Evolutionary conservation across 208 protist species (phyloP).

Genomic region (Leishmania turanica): DNA sequence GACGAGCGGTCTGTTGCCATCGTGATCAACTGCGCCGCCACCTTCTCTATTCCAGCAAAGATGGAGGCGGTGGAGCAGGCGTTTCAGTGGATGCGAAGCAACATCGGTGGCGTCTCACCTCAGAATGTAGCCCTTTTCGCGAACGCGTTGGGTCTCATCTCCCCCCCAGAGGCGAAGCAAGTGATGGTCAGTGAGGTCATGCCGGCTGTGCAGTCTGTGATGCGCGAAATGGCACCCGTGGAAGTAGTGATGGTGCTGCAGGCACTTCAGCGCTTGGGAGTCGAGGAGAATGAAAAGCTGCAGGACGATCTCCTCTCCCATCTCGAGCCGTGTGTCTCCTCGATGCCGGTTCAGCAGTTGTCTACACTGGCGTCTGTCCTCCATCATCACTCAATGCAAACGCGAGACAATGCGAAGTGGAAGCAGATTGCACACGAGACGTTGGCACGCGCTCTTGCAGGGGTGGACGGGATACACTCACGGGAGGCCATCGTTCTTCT

Average conservation of each 20-base stretch:
- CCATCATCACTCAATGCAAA: conserved; percentile 33
- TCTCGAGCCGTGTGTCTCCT: conserved; percentile 50
- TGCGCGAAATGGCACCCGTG: conserved; percentile 74
- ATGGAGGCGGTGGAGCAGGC: conserved; percentile 57
- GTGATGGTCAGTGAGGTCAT: conserved; percentile 51
- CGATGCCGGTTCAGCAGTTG: conserved; percentile 74
- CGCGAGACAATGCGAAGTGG: conserved; percentile 44
- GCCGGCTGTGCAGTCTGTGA: conserved; percentile 46
- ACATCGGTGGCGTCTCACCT: conserved; percentile 60
- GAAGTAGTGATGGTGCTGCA: conserved; percentile 88
- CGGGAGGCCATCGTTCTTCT: conserved; percentile 72
- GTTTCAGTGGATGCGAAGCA: conserved; percentile 64
- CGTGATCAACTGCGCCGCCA: conserved; percentile 76
- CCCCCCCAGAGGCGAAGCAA: conserved; percentile 33
- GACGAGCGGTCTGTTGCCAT: conserved; percentile 78
- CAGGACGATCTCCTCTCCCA: conserved; percentile 53
- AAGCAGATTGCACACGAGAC: conserved; percentile 37
- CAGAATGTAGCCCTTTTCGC: conserved; percentile 82
- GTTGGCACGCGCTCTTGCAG: conserved; percentile 34
- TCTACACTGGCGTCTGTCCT: conserved; percentile 74
- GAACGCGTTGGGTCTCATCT: conserved; percentile 67
- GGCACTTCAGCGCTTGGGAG: conserved; percentile 58
- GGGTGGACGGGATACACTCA: conserved; percentile 70
- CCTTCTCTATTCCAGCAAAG: conserved; percentile 41
- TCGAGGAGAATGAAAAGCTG: conserved; percentile 41